Conservation (phyloP, 2,329 filamentous ascomycete genomes). For the Botrytis fabae region DNA sequence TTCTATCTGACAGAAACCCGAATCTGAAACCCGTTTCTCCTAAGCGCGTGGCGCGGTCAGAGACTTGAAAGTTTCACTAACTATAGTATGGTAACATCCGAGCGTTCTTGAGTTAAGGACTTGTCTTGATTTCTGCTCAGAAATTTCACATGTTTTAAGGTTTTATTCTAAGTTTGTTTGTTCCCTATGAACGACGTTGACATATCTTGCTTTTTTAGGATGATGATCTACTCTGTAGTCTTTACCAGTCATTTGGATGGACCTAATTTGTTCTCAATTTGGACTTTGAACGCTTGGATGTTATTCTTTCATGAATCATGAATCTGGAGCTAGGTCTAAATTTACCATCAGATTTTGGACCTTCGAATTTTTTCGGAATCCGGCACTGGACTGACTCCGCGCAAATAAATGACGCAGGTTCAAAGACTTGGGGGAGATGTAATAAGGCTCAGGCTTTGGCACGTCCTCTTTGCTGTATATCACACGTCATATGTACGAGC, state of each 20-base stretch:
- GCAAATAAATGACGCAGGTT: background rate
- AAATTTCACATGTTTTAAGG: background rate
- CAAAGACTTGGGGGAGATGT: background rate
- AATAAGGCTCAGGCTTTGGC: background rate
- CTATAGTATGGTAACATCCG: background rate
- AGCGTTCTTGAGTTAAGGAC: background rate
- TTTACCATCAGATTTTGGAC: background rate
- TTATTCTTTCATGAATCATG: background rate
- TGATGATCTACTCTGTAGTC: background rate
- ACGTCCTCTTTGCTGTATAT: background rate
- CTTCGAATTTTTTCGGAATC: background rate
- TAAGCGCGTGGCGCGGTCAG: background rate
- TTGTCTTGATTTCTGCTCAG: background rate
- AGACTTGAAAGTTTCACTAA: conserved; percentile 5
- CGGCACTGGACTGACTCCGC: background rate
- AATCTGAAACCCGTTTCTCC: background rate
- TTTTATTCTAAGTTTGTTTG: background rate
- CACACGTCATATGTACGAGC: background rate
- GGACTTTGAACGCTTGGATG: background rate
- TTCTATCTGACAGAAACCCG: background rate
- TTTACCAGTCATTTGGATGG: background rate
- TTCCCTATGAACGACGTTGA: background rate
- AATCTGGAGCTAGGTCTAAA: background rate
- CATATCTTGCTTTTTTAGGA: background rate
- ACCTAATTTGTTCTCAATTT: background rate